Conservation (phyloP, 169 alveolate genomes). For the Cryptosporidium muris region DNA sequence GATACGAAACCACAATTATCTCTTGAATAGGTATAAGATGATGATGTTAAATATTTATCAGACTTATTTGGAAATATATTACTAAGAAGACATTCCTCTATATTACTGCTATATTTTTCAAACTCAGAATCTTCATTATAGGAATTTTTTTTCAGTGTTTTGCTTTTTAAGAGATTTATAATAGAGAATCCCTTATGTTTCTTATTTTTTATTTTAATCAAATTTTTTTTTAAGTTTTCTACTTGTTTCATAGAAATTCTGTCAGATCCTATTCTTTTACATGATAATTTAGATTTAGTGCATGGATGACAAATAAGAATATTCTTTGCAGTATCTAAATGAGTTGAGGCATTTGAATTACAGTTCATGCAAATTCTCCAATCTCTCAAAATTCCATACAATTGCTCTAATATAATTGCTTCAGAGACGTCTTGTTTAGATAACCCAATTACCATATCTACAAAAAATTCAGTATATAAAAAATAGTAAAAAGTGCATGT, state of each 20-base stretch:
- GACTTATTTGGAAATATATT: too few species aligned
- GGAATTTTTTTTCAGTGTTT: too few species aligned
- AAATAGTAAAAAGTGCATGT: too few species aligned
- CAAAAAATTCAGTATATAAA: too few species aligned
- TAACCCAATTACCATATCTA: not conserved
- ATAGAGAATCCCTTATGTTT: not conserved
- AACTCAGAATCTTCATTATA: too few species aligned
- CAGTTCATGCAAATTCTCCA: conserved; percentile 1
- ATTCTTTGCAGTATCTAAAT: not conserved
- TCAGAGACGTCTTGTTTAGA: not conserved
- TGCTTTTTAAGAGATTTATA: not conserved
- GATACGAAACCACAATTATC: too few species aligned
- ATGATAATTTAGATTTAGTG: not conserved
- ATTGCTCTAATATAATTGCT: not conserved
- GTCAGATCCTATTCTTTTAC: not conserved
- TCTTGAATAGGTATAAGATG: too few species aligned
- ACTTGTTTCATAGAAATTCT: not conserved
- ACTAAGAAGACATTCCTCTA: too few species aligned
- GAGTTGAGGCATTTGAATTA: not conserved
- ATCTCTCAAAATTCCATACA: not conserved
- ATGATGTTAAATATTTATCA: too few species aligned
- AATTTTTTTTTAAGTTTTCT: not conserved
- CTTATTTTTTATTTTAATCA: not conserved
- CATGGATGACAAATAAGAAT: not conserved
- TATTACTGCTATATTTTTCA: too few species aligned